These are phyloP conservation scores for Hypoxylon sp. DNA, from an alignment of 2,329 filamentous ascomycete genomes.

Conservation along the genomic window DNA sequence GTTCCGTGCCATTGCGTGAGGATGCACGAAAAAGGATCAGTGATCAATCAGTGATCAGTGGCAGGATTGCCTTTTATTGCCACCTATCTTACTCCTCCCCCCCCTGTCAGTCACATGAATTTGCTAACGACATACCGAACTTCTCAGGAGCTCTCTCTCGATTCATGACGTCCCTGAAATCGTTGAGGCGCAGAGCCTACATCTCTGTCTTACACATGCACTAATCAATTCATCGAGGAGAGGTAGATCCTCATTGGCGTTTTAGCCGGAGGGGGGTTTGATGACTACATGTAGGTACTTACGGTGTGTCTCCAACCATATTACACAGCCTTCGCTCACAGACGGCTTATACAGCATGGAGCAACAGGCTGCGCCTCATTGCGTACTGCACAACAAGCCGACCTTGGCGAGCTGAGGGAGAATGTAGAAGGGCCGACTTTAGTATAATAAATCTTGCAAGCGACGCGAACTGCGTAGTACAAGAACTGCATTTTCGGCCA, in stretches of 20 bases:
- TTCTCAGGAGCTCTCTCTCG: neutral
- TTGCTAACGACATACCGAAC: slow-evolving; percentile 4
- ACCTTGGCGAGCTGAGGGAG: neutral
- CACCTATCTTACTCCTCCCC: neutral
- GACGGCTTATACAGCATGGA: neutral
- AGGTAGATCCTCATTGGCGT: neutral
- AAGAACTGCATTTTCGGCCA: neutral
- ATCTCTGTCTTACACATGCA: neutral
- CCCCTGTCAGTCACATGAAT: slow-evolving; percentile 24
- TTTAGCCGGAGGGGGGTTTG: neutral
- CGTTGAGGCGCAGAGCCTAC: neutral
- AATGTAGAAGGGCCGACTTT: neutral
- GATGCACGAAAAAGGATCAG: slow-evolving; percentile 1
- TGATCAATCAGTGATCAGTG: neutral
- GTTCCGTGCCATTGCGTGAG: neutral
- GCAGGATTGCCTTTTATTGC: slow-evolving; percentile 7
- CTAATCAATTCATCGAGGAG: neutral
- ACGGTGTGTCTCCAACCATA: neutral
- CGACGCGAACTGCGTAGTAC: neutral
- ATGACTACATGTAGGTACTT: neutral
- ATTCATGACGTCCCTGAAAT: neutral
- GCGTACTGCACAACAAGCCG: neutral
- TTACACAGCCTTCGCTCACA: neutral
- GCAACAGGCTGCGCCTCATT: slow-evolving; percentile 15
- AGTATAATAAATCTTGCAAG: neutral